A percentile compares a stretch with the other conserved stretches of the same genome.
Conservation (phyloP, 1,284 basidiomycete species). For the Spongispora temasekensis region DNA sequence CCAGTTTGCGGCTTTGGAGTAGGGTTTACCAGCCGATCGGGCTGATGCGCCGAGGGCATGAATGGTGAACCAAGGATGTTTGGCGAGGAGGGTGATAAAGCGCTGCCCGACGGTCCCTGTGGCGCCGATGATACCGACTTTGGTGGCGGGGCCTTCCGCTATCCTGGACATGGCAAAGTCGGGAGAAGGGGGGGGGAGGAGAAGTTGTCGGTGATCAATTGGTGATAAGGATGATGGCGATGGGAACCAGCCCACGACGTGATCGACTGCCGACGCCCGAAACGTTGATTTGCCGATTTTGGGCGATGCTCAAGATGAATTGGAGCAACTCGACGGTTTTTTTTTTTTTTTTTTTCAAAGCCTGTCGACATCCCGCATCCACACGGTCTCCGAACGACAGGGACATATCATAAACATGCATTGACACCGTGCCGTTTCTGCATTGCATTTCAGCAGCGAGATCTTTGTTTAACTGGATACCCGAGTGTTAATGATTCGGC, state of each 20-base stretch:
- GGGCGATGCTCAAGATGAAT: not conserved
- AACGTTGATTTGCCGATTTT: slow-evolving; percentile 1
- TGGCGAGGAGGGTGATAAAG: slow-evolving; percentile 88
- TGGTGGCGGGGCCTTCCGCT: slow-evolving; percentile 44
- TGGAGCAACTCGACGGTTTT: not conserved
- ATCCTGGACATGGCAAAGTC: slow-evolving; percentile 19
- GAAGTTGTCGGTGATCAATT: not conserved
- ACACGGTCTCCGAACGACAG: not conserved
- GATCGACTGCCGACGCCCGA: not conserved
- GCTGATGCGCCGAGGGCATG: slow-evolving; percentile 89
- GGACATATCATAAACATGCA: too few relatives aligned
- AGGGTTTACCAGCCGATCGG: slow-evolving; percentile 86
- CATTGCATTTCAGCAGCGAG: not conserved
- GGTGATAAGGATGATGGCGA: slow-evolving; percentile 3
- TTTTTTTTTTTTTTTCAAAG: not conserved
- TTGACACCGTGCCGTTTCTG: too few relatives aligned
- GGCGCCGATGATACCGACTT: slow-evolving; percentile 93
- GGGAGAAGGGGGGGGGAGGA: not conserved
- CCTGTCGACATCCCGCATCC: not conserved
- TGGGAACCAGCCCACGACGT: not conserved
- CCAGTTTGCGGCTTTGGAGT: slow-evolving; percentile 83
- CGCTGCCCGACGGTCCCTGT: slow-evolving; percentile 96
- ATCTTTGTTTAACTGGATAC: not conserved
- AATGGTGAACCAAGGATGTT: slow-evolving; percentile 91
- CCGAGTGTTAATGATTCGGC: not conserved